Base-by-base conservation (phyloP, 1,284 basidiomycete species). In the Ustilago tritici region DNA sequence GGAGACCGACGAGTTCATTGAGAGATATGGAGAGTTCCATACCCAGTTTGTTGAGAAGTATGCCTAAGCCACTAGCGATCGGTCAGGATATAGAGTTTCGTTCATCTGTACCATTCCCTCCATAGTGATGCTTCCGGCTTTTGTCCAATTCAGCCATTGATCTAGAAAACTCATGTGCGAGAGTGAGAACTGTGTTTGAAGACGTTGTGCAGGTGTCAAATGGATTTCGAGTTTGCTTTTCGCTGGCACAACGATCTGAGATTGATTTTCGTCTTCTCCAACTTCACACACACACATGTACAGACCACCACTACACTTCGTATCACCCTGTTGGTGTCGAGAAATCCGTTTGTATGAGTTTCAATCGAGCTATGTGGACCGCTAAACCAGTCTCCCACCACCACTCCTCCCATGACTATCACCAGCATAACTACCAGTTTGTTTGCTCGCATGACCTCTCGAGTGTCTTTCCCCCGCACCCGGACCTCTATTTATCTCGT, bases 1-100 rank as follows among this genome's bases (percentile, higher is more conserved):
- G 66, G 82, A 83, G 61, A 85, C 84, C 9, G 82, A 85, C 49
- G 78, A 79, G 60, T 83, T 85, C 43, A 68, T 85, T 19, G 78
- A 83, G 50, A 67, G 84, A 14, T 85, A 76, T 64, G 79, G 72
- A 35, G 76, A 76, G 58, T 85, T 85, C 73, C 84, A 85, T 62
- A 61, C 49, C 8, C 68, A 80, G 32, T 83, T 83, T 32, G n/a
- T 80, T 12, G 31, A 81, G 15, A 76, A 76, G 70, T 82, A 72
- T 49, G 8, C 60, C 14, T 75, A 57, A 31, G 15, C 19, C 19
- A 43, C 6, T 14, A 38, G 36, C 36, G 36, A 14, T 38, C 36
- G 36, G 36, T 7, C 7, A 15, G 14, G 40, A 41, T 15, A 35
- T 49, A 40, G 35, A 34, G 12, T 53, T 49, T 34, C 34, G 14